phyloP scores from a whole-genome alignment of 495 filamentous ascomycete genomes.

The Daldinia concentrica region DNA sequence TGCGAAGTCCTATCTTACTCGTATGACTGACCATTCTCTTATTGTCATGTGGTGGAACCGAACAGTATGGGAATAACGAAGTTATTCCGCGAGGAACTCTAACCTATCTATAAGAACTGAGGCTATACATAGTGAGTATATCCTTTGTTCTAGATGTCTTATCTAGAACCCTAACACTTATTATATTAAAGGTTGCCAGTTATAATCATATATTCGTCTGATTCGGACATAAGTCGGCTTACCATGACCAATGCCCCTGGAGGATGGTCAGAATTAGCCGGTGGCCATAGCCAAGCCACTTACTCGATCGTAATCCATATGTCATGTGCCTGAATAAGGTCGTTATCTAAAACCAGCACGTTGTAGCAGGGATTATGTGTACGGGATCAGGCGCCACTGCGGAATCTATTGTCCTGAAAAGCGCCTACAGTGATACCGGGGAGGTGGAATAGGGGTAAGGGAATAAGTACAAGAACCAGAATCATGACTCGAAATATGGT shows the following conservation, averaged over 20 bases:
- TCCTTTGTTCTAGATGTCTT: too few relatives aligned
- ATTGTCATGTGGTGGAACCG: too few relatives aligned
- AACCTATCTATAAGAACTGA: too few relatives aligned
- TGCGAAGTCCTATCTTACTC: not conserved
- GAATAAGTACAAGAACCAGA: not conserved
- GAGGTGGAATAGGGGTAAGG: not conserved
- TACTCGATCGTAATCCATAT: not conserved
- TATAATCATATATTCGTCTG: not conserved
- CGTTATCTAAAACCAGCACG: not conserved
- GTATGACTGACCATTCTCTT: not conserved
- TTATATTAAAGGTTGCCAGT: not conserved
- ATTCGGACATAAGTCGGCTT: not conserved
- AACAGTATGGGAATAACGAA: too few relatives aligned
- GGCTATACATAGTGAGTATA: too few relatives aligned
- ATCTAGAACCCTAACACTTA: too few relatives aligned
- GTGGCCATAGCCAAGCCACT: not conserved
- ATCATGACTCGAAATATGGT: not conserved
- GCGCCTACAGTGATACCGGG: not conserved
- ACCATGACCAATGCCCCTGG: not conserved
- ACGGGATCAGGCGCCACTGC: not conserved
- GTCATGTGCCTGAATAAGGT: not conserved
- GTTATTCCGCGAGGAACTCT: too few relatives aligned
- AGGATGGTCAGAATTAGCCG: not conserved
- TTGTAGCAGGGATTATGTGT: not conserved
- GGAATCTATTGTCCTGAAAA: not conserved